Base-by-base conservation (phyloP, 495 filamentous ascomycete species). In the Letharia lupina region DNA sequence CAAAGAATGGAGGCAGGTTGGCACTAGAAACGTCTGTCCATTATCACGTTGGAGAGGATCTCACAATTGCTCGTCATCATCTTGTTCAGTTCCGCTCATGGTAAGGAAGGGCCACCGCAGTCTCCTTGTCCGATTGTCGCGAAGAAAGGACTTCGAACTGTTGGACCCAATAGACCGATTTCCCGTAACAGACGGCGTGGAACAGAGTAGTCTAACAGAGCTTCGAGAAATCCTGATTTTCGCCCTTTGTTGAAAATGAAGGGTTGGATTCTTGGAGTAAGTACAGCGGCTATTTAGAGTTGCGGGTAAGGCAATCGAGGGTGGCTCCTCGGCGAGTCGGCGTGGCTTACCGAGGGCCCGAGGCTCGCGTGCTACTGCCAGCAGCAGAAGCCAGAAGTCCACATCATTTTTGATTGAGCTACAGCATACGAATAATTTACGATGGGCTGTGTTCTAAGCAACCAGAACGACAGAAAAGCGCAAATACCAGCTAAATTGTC, bases 31-130 rank as follows among this genome's bases (percentile, higher is more conserved):
- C 47, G 47, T 18, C 23, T 33, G 31, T 4, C 23, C 23, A 28
- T 1, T 11, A 12, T 33, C 39, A 41, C 16, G 39, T 33, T 18
- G 20, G 16, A 50, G 7, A 56, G 15, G 31, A 44, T 8, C 52
- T 59, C 44, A 70, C 68, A 67, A 48, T 33, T 10, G 33, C 28
- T 70, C 68, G 42, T 70, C 65, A 16, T 70, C 61, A 23, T 65
- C 45, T 35, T 44, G 9, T 37, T 42, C 45, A 16, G 2, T 9
- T 23, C 33, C 57, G 33, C 42, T 28, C 64, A 65, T 65, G 31
- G 5, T 35, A 23, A 48, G 12, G n/a, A 20, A 44, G n/a, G 4
- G 7, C n/a, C 28, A 56, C 28, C 2, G 52, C 52, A 35, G 4
- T 56, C 52, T 16, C 28, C 18, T 35, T 3, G 52, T 56, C 12